A percentile compares a stretch with the other conserved stretches of the same genome.
Conservation (phyloP, 2,329 filamentous ascomycete species). For the Lasiodiplodia hormozganensis region DNA sequence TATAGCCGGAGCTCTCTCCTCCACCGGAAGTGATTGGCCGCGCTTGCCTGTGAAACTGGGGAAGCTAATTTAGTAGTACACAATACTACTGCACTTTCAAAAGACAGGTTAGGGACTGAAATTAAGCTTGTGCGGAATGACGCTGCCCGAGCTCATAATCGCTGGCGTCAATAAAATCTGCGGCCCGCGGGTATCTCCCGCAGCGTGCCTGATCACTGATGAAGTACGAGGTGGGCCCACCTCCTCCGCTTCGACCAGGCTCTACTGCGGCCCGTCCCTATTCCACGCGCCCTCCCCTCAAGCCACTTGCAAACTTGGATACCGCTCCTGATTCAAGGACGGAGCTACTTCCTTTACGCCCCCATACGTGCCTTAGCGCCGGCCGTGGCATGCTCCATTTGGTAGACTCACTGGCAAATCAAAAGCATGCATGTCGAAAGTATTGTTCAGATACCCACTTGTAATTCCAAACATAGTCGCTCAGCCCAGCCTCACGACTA, state of each 20-base stretch:
- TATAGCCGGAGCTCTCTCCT: background rate
- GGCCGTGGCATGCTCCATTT: background rate
- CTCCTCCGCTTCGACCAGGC: background rate
- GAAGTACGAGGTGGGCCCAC: conserved; percentile 13
- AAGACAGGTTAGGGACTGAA: no score
- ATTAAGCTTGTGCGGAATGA: background rate
- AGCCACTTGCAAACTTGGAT: background rate
- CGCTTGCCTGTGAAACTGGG: background rate
- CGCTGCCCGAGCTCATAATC: background rate
- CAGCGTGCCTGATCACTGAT: background rate
- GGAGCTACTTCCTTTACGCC: background rate
- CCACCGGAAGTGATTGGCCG: background rate
- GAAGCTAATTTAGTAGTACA: no score
- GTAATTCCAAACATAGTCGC: background rate
- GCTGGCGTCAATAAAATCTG: conserved; percentile 2
- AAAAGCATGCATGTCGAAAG: background rate
- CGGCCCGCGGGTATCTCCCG: conserved; percentile 10
- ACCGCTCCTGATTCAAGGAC: background rate
- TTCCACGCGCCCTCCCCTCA: background rate
- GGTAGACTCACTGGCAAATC: background rate
- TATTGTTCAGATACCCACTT: background rate
- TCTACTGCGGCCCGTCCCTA: conserved; percentile 11
- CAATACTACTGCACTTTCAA: no score
- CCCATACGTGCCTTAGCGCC: background rate
- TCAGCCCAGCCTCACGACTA: background rate